Percentiles rank a stretch among this genome's conserved stretches.
Evolutionary conservation across 495 filamentous ascomycete genomes (phyloP).

Genomic region (Trichocladium uniseriatum): DNA sequence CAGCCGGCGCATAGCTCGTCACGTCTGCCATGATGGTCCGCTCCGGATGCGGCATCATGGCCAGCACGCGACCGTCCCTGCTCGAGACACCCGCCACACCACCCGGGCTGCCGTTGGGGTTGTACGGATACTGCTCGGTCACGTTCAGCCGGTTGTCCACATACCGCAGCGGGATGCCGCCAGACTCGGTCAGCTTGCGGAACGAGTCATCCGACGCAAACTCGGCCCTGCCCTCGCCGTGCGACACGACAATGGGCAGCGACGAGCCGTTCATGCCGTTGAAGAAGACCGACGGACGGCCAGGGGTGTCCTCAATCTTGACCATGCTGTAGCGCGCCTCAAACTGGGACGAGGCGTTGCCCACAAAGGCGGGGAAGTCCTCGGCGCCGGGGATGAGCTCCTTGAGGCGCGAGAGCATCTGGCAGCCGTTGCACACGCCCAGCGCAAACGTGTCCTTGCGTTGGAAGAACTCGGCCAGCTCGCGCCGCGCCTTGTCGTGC

Average conservation of each 20-base stretch:
- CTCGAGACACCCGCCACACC: conserved; percentile 80
- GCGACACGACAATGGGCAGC: conserved; percentile 81
- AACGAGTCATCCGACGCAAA: conserved; percentile 49
- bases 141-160: conserved; percentile 67
- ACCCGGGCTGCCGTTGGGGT: conserved; percentile 84
- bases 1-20: conserved; percentile 61
- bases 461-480: conserved; percentile 81
- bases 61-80: conserved; percentile 74
- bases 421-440: conserved; percentile 96
- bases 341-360: conserved; percentile 83
- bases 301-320: conserved; percentile 54
- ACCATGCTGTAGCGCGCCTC: conserved; percentile 89
- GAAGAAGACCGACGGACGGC: conserved; percentile 72
- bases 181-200: conserved; percentile 50
- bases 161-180: conserved; percentile 65
- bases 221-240: conserved; percentile 82
- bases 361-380: conserved; percentile 80
- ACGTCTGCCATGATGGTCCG: conserved; percentile 79
- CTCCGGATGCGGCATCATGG: conserved; percentile 96
- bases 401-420: conserved; percentile 81
- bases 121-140: conserved; percentile 80
- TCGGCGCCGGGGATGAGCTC: conserved; percentile 77
- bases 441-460: conserved; percentile 84
- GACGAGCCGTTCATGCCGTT: conserved; percentile 79
- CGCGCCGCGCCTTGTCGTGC: conserved; percentile 62